These are phyloP conservation scores for Eucalyptus sp. DNA, from an alignment of 345 rosid genomes.

Conservation along the genomic window DNA sequence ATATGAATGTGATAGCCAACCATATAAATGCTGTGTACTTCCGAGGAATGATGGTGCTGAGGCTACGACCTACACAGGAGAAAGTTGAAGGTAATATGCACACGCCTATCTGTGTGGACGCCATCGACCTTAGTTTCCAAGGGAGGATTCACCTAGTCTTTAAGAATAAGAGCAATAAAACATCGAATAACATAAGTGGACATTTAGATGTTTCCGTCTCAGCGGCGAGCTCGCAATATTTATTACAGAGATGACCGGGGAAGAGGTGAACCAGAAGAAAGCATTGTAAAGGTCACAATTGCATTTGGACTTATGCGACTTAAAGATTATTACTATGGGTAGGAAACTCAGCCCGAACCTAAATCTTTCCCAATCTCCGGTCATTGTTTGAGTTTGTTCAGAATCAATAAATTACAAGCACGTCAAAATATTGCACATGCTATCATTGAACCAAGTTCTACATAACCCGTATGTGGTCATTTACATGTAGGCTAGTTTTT, in stretches of 20 bases:
- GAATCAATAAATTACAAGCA: no score
- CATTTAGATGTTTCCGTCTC: not conserved
- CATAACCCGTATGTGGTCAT: accelerated
- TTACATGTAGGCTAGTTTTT: no score
- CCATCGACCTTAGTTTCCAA: not conserved
- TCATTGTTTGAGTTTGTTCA: accelerated
- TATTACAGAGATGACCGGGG: accelerated
- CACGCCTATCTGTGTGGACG: not conserved
- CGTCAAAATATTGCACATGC: accelerated
- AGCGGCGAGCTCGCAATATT: not conserved
- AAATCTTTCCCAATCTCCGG: not conserved
- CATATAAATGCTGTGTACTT: not conserved
- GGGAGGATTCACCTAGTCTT: not conserved
- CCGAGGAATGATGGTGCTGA: not conserved
- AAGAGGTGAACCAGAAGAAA: not conserved
- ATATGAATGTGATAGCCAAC: not conserved
- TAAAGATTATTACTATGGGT: not conserved
- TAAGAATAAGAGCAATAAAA: not conserved
- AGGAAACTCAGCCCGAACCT: not conserved
- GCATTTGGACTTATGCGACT: not conserved
- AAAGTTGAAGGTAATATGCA: not conserved
- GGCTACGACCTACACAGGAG: not conserved
- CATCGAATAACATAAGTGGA: not conserved
- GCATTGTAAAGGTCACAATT: not conserved
- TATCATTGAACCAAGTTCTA: no score